Evolutionary conservation across 768 basidiomycete species (phyloP).

Genomic region (Chalciporus pseudorubinellus): DNA sequence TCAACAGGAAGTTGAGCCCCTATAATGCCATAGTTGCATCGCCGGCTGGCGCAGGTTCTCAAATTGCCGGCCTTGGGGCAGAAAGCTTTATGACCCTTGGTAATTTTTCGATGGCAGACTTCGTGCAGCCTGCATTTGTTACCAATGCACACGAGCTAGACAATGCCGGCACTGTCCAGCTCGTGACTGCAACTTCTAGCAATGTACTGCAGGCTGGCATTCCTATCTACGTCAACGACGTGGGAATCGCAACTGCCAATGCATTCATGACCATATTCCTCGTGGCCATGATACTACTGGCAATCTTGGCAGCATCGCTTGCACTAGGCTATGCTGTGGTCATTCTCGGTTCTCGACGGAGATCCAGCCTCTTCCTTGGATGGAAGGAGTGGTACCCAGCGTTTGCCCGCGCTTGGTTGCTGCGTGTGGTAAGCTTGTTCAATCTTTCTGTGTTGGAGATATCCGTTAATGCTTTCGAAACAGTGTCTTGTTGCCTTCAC

Average conservation of each 20-base stretch:
- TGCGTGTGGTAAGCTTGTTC: conserved; percentile 59
- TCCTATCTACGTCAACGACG: conserved; percentile 75
- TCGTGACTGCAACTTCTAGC: conserved; percentile 58
- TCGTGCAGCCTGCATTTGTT: conserved; percentile 3
- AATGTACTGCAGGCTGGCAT: conserved; percentile 78
- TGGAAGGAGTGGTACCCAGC: conserved; percentile 38
- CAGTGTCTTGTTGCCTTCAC: conserved; percentile 62
- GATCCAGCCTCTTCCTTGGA: conserved; percentile 15
- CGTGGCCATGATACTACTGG: conserved; percentile 62
- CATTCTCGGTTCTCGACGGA: conserved; percentile 25
- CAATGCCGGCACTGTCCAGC: conserved; percentile 46
- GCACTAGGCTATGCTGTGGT: conserved; percentile 49
- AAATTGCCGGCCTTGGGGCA: background rate
- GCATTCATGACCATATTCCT: conserved; percentile 91
- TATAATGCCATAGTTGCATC: conserved; percentile 47
- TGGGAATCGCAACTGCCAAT: conserved; percentile 81
- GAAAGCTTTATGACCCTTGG: conserved; percentile 13
- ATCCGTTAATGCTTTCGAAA: background rate
- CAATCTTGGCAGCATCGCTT: conserved; percentile 53
- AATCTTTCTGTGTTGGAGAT: background rate
- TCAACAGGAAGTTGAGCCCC: conserved; percentile 80
- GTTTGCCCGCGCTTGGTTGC: conserved; percentile 57
- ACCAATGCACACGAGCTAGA: conserved; percentile 27
- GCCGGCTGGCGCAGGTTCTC: background rate
- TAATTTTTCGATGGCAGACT: conserved; percentile 8